Evolutionary conservation across 495 filamentous ascomycete species (phyloP).

Genomic region (Tricharina praecox): DNA sequence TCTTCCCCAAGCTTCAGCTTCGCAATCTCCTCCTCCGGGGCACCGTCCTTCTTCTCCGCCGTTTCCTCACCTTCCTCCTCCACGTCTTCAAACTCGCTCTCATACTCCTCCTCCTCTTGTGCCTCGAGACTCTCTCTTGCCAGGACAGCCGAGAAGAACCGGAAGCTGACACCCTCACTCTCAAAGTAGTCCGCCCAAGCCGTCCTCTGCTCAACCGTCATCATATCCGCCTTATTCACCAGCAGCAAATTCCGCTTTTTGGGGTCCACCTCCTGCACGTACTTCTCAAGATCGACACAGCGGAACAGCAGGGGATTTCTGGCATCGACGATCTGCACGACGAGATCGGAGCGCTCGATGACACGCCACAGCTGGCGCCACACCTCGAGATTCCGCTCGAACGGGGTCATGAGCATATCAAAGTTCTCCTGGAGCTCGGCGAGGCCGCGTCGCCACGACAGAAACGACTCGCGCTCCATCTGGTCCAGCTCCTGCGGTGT

Average conservation of each 20-base stretch:
- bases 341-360: constrained; percentile 85
- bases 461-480: constrained; percentile 60
- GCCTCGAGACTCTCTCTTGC: constrained; percentile 77
- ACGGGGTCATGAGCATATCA: constrained; percentile 93
- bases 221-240: constrained; percentile 99
- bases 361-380: constrained; percentile 98
- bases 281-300: constrained; percentile 79
- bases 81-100: constrained; percentile 34
- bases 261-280: constrained; percentile 80
- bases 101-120: constrained; percentile 35
- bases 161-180: constrained; percentile 62
- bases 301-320: constrained; percentile 87
- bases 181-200: constrained; percentile 83
- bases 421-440: constrained; percentile 85
- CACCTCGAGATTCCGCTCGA: constrained; percentile 93
- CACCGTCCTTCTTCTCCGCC: constrained; percentile 10
- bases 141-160: constrained; percentile 86
- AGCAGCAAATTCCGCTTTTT: constrained; percentile 82
- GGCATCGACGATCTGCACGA: constrained; percentile 98
- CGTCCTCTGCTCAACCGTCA: constrained; percentile 71
- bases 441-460: constrained; percentile 78
- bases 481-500: constrained; percentile 66
- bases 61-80: constrained; percentile 18
- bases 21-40: constrained; percentile 13
- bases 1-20: constrained; percentile 14